A percentile compares a stretch with the other conserved stretches of the same genome.
phyloP scores from a whole-genome alignment of 495 filamentous ascomycete genomes.

The Aspergillus wentii region DNA sequence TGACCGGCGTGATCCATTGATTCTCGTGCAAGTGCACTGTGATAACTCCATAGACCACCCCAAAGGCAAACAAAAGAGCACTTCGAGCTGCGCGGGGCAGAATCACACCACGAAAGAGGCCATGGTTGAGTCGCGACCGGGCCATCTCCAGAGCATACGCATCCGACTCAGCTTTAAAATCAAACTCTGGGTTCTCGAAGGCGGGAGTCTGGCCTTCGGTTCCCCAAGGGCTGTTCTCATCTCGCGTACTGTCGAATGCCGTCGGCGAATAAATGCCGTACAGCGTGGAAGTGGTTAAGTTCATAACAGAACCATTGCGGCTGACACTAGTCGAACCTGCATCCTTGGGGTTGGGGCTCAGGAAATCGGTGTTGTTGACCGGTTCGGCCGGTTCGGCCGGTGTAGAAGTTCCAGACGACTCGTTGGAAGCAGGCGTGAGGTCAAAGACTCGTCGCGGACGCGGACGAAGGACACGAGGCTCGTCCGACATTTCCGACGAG shows the following conservation, averaged over 20 bases:
- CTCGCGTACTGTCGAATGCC: conserved; percentile 44
- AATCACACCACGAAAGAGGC: conserved; percentile 39
- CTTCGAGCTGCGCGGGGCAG: conserved; percentile 48
- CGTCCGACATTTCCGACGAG: conserved; percentile 33
- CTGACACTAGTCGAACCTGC: conserved; percentile 34
- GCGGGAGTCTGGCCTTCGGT: conserved; percentile 62
- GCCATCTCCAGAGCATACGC: conserved; percentile 26
- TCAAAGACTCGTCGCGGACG: conserved; percentile 74
- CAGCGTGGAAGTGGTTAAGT: conserved; percentile 84
- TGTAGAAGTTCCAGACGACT: conserved; percentile 47
- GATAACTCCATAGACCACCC: conserved; percentile 77
- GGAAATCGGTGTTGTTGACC: too few relatives aligned
- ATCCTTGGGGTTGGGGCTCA: conserved; percentile 29
- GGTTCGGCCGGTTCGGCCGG: conserved; percentile 34
- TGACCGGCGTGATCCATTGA: conserved; percentile 57
- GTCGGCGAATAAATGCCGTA: conserved; percentile 84
- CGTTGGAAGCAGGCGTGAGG: conserved; percentile 47
- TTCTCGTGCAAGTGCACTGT: conserved; percentile 78
- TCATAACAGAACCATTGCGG: conserved; percentile 72
- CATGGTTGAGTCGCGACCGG: conserved; percentile 36
- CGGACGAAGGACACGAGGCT: conserved; percentile 60
- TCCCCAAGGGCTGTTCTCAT: conserved; percentile 62
- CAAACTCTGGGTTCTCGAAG: conserved; percentile 18
- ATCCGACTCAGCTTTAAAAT: conserved; percentile 19
- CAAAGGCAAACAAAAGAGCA: conserved; percentile 70